Percentiles rank a stretch among this genome's conserved stretches.
These are phyloP conservation scores for Penicillium sp. DNA, from an alignment of 2,329 filamentous ascomycete species.

Conservation along the genomic window DNA sequence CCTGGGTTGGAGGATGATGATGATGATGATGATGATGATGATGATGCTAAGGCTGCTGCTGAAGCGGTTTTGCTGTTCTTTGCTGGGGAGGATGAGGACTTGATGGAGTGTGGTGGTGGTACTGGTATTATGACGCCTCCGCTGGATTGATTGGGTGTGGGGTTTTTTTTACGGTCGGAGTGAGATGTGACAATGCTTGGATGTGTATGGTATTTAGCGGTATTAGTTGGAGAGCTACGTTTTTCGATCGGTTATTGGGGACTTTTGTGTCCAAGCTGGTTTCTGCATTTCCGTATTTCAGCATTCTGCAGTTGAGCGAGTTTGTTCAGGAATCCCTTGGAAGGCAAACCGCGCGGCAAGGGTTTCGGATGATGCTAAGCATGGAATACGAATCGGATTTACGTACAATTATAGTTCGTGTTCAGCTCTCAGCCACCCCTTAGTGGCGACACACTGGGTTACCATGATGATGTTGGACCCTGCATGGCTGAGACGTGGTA, in stretches of 20 bases:
- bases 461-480: slow-evolving; percentile 5
- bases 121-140: slow-evolving; percentile 29
- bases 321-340: slow-evolving; percentile 1
- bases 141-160: not conserved
- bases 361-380: not conserved
- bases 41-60: slow-evolving; percentile 36
- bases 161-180: not conserved
- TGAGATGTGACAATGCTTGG: not conserved
- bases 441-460: slow-evolving; percentile 19
- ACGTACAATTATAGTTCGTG: not conserved
- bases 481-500: slow-evolving; percentile 16
- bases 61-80: slow-evolving; percentile 37
- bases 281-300: not conserved
- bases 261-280: not conserved
- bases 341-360: not conserved
- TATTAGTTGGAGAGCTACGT: not conserved
- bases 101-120: not conserved
- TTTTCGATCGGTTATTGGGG: not conserved
- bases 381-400: not conserved
- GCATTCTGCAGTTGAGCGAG: not conserved
- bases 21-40: too few relatives aligned
- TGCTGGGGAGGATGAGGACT: slow-evolving; percentile 17
- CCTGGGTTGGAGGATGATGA: slow-evolving; percentile 27
- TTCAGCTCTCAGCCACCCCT: slow-evolving; percentile 1
- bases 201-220: not conserved